A percentile compares a stretch with the other conserved stretches of the same genome.
Evolutionary conservation across 176 grass and related monocot genomes (phyloP).

Genomic region (Pontederia paniculata): DNA sequence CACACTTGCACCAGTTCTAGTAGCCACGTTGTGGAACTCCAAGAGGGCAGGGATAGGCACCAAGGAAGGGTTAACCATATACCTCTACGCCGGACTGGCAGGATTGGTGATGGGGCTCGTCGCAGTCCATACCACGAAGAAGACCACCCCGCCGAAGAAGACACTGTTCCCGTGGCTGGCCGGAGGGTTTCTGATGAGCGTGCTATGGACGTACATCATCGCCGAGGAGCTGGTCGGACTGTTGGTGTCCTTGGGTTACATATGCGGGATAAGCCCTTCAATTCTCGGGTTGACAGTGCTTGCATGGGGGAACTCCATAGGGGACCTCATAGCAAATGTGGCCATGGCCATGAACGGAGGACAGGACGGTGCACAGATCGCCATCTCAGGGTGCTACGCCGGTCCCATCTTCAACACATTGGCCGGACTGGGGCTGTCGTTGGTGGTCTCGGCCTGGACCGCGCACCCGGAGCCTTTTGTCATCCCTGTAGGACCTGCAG

Average conservation of each 20-base stretch:
- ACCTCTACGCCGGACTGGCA: not conserved
- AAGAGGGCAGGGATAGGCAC: constrained; percentile 1
- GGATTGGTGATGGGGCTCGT: not conserved
- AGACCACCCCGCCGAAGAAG: not conserved
- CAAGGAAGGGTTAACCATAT: not conserved
- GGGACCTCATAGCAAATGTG: no score
- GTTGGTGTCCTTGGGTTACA: not conserved
- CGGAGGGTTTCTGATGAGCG: constrained; percentile 1
- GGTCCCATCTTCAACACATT: no score
- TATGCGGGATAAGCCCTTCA: not conserved
- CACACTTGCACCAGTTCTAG: not conserved
- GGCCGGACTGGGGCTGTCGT: no score
- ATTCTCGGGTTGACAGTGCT: no score
- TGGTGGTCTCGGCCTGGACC: no score
- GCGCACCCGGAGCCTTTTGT: no score
- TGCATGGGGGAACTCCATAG: no score
- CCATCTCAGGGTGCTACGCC: no score
- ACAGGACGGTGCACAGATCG: no score
- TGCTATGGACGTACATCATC: constrained; percentile 1
- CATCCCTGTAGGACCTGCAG: no score
- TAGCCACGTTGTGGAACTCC: not conserved
- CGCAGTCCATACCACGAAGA: not conserved
- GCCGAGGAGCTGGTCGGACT: not conserved
- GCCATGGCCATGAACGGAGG: no score
- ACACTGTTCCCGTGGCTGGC: not conserved